Conservation (phyloP, 306 rosid genomes). For the Cicer yamashitae region DNA sequence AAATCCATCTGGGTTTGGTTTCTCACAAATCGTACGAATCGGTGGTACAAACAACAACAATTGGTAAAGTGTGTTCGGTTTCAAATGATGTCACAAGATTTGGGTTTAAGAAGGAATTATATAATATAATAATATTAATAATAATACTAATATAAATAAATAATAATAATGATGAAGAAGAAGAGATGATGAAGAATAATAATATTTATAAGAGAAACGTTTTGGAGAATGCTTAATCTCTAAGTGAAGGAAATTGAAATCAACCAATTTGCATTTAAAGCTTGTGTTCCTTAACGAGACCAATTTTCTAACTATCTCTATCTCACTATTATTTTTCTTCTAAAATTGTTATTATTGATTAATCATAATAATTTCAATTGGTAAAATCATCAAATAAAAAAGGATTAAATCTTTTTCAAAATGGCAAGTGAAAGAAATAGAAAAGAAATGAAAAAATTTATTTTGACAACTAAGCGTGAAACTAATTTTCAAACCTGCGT, state of each 20-base stretch:
- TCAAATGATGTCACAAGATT: conserved; percentile 44
- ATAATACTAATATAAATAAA: background rate
- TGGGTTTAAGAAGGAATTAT: conserved; percentile 48
- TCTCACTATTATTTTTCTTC: conserved; percentile 17
- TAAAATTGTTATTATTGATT: background rate
- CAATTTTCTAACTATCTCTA: conserved; percentile 21
- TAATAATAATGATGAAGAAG: background rate
- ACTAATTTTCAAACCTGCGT: background rate
- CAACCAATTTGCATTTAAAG: conserved; percentile 95
- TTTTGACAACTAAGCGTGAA: conserved; percentile 27
- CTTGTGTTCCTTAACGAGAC: conserved; percentile 47
- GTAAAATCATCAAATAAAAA: too few species aligned
- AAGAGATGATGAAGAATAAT: background rate
- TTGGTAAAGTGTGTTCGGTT: conserved; percentile 22
- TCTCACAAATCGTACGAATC: conserved; percentile 37
- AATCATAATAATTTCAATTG: too few species aligned
- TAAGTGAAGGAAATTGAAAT: conserved; percentile 56
- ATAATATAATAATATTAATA: background rate
- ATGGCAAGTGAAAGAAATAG: conserved; percentile 37
- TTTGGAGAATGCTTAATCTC: conserved; percentile 52
- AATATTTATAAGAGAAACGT: conserved; percentile 38
- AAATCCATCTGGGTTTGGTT: conserved; percentile 64
- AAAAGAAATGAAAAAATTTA: conserved; percentile 9
- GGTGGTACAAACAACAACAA: background rate
- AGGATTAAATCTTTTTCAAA: conserved; percentile 12